Conservation (phyloP, 2,329 filamentous ascomycete species). For the Nemania serpens region DNA sequence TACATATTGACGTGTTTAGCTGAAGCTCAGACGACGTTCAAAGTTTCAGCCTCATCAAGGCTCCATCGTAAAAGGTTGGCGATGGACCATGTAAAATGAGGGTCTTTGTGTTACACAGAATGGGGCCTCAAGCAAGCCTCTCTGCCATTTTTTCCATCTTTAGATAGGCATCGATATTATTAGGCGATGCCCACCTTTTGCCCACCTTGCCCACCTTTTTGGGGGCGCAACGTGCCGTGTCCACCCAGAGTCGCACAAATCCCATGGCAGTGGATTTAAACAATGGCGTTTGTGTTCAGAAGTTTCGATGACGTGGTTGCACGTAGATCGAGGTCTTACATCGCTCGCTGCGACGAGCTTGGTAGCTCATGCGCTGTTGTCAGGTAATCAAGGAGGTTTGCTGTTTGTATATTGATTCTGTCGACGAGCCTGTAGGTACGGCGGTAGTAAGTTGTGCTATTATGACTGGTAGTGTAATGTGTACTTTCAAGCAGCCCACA, state of each 20-base stretch:
- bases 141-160: slow-evolving; percentile 25
- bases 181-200: slow-evolving; percentile 29
- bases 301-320: neutral
- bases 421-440: neutral
- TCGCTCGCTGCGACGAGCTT: neutral
- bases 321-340: neutral
- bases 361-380: neutral
- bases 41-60: slow-evolving; percentile 36
- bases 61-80: slow-evolving; percentile 33
- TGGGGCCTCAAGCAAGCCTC: slow-evolving; percentile 35
- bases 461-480: too few relatives aligned
- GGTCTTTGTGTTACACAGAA: slow-evolving; percentile 38
- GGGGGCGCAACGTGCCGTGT: slow-evolving; percentile 36
- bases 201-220: slow-evolving; percentile 27
- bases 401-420: neutral
- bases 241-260: slow-evolving; percentile 39
- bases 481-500: too few relatives aligned
- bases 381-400: neutral
- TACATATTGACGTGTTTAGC: slow-evolving; percentile 25
- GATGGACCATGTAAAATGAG: slow-evolving; percentile 36
- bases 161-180: slow-evolving; percentile 26
- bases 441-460: too few relatives aligned
- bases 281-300: slow-evolving; percentile 5
- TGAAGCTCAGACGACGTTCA: slow-evolving; percentile 29
- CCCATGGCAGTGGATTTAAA: slow-evolving; percentile 32